These are phyloP conservation scores for Beauveria brongniartii DNA, from an alignment of 2,329 filamentous ascomycete species.

Conservation along the genomic window DNA sequence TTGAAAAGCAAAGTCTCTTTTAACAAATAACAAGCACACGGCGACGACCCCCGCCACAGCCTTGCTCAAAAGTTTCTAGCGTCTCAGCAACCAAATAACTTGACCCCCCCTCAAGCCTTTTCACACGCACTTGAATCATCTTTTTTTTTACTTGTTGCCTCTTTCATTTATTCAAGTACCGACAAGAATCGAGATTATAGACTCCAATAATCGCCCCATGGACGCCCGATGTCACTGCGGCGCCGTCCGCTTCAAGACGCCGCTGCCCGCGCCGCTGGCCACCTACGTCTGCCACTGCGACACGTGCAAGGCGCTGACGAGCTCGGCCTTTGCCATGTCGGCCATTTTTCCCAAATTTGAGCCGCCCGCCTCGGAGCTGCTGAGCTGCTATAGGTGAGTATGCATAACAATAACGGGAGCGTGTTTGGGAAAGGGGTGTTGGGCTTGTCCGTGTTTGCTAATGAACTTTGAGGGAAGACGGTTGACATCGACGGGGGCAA, in stretches of 20 bases:
- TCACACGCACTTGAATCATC: too few species aligned
- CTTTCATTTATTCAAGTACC: too few species aligned
- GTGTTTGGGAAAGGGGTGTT: too few species aligned
- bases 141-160: too few species aligned
- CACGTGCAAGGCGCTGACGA: slow-evolving; percentile 57
- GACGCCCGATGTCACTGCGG: slow-evolving; percentile 59
- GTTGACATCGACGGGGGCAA: slow-evolving; percentile 47
- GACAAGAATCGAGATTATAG: too few species aligned
- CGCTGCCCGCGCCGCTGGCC: slow-evolving; percentile 49
- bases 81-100: too few species aligned
- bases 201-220: slow-evolving; percentile 29
- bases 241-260: slow-evolving; percentile 53
- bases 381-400: slow-evolving; percentile 49
- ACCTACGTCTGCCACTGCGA: slow-evolving; percentile 65
- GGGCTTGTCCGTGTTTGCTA: neutral
- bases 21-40: too few species aligned
- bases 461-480: slow-evolving; percentile 33
- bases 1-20: too few species aligned
- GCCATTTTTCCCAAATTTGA: slow-evolving; percentile 62
- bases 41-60: too few species aligned
- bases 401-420: too few species aligned
- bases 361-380: slow-evolving; percentile 38
- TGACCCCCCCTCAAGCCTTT: too few species aligned
- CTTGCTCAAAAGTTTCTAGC: too few species aligned
- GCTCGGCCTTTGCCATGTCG: slow-evolving; percentile 59